A percentile compares a stretch with the other conserved stretches of the same genome.
These are phyloP conservation scores for Globisporangium mamillatum DNA, from an alignment of 352 stramenopile species.

Conservation along the genomic window DNA sequence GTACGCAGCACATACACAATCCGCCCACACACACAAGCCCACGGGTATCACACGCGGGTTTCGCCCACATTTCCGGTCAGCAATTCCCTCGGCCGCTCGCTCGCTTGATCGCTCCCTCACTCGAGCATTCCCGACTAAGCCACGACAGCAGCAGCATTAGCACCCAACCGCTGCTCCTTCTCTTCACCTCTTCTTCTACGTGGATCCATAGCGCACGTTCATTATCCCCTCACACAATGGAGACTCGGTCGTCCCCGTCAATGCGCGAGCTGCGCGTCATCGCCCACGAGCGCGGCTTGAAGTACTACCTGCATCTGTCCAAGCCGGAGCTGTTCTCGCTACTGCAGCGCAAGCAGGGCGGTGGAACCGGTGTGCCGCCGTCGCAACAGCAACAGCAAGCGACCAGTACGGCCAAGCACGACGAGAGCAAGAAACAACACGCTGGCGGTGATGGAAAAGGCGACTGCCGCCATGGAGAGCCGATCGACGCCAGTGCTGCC, in stretches of 20 bases:
- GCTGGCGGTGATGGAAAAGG: background rate
- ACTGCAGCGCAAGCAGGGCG: slow-evolving; percentile 72
- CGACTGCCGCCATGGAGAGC: background rate
- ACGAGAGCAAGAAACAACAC: slow-evolving; percentile 2
- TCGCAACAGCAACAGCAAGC: slow-evolving; percentile 3
- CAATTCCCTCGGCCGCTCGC: background rate
- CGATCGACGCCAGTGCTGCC: background rate
- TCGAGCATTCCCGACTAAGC: slow-evolving; percentile 3
- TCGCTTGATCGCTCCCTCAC: background rate
- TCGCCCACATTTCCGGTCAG: background rate
- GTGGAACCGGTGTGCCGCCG: slow-evolving; percentile 23
- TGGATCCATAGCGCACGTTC: background rate
- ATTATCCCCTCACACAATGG: slow-evolving; percentile 35
- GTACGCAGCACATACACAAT: background rate
- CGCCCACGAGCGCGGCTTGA: slow-evolving; percentile 71
- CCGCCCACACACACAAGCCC: background rate
- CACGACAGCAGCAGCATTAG: background rate
- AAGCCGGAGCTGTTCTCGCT: slow-evolving; percentile 80
- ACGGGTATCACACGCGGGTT: background rate
- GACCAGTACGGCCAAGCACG: slow-evolving; percentile 6
- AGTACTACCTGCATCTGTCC: slow-evolving; percentile 81
- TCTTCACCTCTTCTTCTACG: background rate
- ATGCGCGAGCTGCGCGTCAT: slow-evolving; percentile 72
- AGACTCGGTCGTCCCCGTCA: slow-evolving; percentile 80
- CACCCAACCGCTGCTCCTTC: background rate